These are phyloP conservation scores for Entomophthora muscae DNA, from an alignment of 371 early-diverging fungal species.

Conservation along the genomic window DNA sequence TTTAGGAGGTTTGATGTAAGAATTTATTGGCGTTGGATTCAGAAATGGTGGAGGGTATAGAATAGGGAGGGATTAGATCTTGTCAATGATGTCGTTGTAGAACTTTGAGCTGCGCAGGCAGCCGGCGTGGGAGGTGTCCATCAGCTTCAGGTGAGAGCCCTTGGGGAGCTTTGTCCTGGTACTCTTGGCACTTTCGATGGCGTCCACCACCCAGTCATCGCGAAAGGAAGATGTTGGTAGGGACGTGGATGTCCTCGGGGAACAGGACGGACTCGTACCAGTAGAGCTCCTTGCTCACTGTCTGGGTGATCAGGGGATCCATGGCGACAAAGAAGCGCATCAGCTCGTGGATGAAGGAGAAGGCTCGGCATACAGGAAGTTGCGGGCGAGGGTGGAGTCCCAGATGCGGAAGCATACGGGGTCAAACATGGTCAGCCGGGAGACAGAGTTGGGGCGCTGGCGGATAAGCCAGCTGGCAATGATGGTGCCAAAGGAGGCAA, in stretches of 20 bases:
- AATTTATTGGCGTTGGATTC: too few relatives aligned
- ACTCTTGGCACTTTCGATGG: too few relatives aligned
- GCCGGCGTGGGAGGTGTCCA: too few relatives aligned
- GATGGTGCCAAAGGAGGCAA: neutral
- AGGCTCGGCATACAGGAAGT: neutral
- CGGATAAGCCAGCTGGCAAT: neutral
- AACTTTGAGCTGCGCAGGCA: too few relatives aligned
- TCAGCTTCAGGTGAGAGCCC: too few relatives aligned
- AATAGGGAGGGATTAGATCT: too few relatives aligned
- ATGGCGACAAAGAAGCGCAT: neutral
- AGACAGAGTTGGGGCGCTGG: neutral
- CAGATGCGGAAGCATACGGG: conserved; percentile 5
- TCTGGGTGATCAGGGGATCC: neutral
- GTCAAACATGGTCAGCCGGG: neutral
- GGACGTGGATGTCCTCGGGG: neutral
- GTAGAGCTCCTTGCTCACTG: neutral
- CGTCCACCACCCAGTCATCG: neutral
- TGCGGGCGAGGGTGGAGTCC: neutral
- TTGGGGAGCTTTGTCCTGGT: too few relatives aligned
- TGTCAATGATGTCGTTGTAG: too few relatives aligned
- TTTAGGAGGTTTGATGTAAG: too few relatives aligned
- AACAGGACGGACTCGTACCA: conserved; percentile 1
- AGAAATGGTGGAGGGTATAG: too few relatives aligned
- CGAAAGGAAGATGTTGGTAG: neutral
- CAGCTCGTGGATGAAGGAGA: neutral